phyloP scores from a whole-genome alignment of 768 basidiomycete species.

The Russula olivacea region DNA sequence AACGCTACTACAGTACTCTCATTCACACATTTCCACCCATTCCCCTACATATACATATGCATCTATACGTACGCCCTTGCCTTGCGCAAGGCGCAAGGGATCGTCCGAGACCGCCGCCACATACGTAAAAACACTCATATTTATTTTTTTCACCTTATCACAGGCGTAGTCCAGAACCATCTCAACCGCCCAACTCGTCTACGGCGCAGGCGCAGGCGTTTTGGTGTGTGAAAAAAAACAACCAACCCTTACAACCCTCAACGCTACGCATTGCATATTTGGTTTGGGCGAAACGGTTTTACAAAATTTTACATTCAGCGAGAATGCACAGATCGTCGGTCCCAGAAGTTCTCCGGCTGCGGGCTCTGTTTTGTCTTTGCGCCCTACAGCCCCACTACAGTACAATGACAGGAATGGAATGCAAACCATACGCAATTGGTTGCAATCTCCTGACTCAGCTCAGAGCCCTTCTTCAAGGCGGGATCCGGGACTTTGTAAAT shows the following conservation, averaged over 20 bases:
- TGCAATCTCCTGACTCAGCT: neutral
- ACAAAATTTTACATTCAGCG: too few relatives aligned
- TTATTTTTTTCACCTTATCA: neutral
- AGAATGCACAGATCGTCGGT: constrained; percentile 3
- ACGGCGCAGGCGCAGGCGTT: neutral
- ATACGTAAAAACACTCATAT: constrained; percentile 10
- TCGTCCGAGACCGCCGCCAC: constrained; percentile 7
- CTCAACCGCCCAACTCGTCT: neutral
- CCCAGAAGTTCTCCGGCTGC: neutral
- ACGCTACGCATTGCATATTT: too few relatives aligned
- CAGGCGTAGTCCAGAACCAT: neutral
- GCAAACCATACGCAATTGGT: too few relatives aligned
- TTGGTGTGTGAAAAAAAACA: neutral
- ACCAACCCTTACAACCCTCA: neutral
- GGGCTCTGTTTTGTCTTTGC: neutral
- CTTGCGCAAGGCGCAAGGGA: neutral
- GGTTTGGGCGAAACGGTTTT: too few relatives aligned
- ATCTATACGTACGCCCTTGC: neutral
- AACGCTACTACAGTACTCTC: neutral
- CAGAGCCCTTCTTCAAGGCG: neutral
- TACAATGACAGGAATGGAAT: too few relatives aligned
- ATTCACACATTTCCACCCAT: neutral
- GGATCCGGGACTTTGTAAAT: neutral
- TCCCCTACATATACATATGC: neutral
- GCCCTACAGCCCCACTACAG: neutral